phyloP scores from a whole-genome alignment of 441 rosid genomes.

The Dalechampia spathulata region DNA sequence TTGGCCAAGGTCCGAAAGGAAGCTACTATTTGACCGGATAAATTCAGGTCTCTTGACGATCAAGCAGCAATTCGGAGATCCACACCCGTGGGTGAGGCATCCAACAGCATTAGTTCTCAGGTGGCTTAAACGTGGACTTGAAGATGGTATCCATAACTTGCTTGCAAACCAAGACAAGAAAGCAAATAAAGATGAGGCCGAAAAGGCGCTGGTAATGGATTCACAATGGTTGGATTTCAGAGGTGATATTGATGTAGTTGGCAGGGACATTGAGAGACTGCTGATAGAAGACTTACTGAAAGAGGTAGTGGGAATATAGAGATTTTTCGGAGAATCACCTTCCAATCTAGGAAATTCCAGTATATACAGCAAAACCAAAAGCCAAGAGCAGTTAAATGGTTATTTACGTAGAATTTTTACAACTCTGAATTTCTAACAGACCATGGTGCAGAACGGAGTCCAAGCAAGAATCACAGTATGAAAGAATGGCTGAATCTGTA shows the following conservation, averaged over 20 bases:
- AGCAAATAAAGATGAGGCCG: constrained; percentile 27
- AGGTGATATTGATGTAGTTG: constrained; percentile 50
- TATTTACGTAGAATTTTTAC: too few species aligned
- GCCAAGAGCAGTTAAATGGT: too few species aligned
- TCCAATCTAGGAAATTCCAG: too few species aligned
- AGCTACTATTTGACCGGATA: constrained; percentile 59
- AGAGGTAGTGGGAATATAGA: constrained; percentile 36
- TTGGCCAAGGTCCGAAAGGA: constrained; percentile 56
- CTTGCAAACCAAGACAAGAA: constrained; percentile 33
- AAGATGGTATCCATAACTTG: constrained; percentile 33
- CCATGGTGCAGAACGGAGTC: too few species aligned
- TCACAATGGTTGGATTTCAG: constrained; percentile 51
- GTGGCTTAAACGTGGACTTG: constrained; percentile 39
- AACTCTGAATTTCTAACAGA: too few species aligned
- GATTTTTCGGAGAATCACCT: too few species aligned
- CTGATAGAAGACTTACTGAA: constrained; percentile 56
- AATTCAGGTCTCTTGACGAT: constrained; percentile 47
- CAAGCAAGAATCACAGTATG: too few species aligned
- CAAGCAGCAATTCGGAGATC: constrained; percentile 34
- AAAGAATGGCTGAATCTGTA: too few species aligned
- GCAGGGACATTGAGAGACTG: constrained; percentile 67
- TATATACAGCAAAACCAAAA: too few species aligned
- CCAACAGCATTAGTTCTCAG: constrained; percentile 13
- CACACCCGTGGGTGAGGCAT: constrained; percentile 53
- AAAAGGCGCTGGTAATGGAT: constrained; percentile 25